These are phyloP conservation scores for Suhomyces wounanorum DNA, from an alignment of 1,139 yeast species.

Conservation along the genomic window DNA sequence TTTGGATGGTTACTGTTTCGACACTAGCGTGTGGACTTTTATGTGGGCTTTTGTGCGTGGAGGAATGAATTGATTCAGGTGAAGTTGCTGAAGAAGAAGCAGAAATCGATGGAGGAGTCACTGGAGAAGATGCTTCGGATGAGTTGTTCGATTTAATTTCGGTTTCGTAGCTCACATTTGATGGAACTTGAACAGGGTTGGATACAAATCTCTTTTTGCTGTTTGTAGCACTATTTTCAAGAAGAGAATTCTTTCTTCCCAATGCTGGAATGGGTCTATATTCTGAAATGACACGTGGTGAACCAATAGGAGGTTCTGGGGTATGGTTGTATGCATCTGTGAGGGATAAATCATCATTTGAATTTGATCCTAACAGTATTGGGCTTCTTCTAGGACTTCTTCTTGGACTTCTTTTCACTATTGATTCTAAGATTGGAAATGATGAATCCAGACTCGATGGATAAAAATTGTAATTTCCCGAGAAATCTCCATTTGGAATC, in stretches of 20 bases:
- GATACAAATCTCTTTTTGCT: constrained; percentile 24
- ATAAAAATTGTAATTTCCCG: constrained; percentile 7
- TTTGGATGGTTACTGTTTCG: constrained; percentile 1
- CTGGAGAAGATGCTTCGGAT: constrained; percentile 8
- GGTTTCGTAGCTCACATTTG: neutral
- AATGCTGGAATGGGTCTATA: constrained; percentile 30
- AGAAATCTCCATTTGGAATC: constrained; percentile 15
- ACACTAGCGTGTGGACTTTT: neutral
- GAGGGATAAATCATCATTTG: neutral
- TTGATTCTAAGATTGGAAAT: constrained; percentile 3
- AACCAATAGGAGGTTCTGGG: neutral
- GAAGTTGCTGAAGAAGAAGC: constrained; percentile 15
- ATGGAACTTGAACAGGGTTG: constrained; percentile 19
- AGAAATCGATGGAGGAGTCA: constrained; percentile 12
- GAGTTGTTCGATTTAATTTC: constrained; percentile 5
- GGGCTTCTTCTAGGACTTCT: neutral
- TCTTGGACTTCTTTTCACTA: constrained; percentile 8
- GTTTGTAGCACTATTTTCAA: constrained; percentile 17
- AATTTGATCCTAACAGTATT: neutral
- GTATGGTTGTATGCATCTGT: neutral
- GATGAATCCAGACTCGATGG: constrained; percentile 6
- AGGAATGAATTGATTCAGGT: constrained; percentile 6
- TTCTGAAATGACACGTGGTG: constrained; percentile 35
- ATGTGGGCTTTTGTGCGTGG: constrained; percentile 9
- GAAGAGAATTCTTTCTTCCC: constrained; percentile 25